Evolutionary conservation across 2,329 filamentous ascomycete species (phyloP), one percentile per base, ranked within the genome.

Genomic region (Neonectria faginata): DNA sequence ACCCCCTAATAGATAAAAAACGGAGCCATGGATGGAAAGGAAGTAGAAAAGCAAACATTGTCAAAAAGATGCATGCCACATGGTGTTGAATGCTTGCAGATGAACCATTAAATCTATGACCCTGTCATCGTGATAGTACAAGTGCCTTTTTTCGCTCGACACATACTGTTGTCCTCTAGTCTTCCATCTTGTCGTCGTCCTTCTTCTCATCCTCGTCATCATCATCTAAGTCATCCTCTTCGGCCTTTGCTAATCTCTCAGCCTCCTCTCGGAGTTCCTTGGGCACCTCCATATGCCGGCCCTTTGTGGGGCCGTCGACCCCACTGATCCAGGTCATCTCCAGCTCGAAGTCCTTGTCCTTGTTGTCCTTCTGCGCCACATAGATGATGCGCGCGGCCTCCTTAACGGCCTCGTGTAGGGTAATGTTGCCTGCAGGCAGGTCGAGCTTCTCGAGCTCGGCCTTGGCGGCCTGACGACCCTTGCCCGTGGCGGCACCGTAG

Each of bases 261-360:
- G 96, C 96, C 84, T 98, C 95, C 79, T 97, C 94, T 63, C 91
- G 85, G 74, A 99, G 81, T 71, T 94, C 92, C 84, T 93, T 94
- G 62, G 96, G 96, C 63, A 99, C 96, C 81, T 97, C 93, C 80
- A 95, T 87, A 78, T 99, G 96, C 74, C 91, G 89, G 68, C 96
- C 96, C 84, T 97, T 95, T 67, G 94, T 98, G 39, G 94, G 94
- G 5, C 94, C 95, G 70, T 92, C 88, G 52, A 89, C 81, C 57
- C 87, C 88, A 80, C 94, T 97, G 79, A 98, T 92, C 96, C 96
- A 99, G 64, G 93, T 97, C 94, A 99, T 97, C 85, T 99, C 96
- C 65, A 99, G 86, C 88, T 99, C 96, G 76, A 98, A 99, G 70
- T 98, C 96, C 86, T 99, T 99, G 83, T 98, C 96, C 85, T 98